Base-by-base conservation (phyloP, 169 alveolate species). In the Eimeria brunetti region DNA sequence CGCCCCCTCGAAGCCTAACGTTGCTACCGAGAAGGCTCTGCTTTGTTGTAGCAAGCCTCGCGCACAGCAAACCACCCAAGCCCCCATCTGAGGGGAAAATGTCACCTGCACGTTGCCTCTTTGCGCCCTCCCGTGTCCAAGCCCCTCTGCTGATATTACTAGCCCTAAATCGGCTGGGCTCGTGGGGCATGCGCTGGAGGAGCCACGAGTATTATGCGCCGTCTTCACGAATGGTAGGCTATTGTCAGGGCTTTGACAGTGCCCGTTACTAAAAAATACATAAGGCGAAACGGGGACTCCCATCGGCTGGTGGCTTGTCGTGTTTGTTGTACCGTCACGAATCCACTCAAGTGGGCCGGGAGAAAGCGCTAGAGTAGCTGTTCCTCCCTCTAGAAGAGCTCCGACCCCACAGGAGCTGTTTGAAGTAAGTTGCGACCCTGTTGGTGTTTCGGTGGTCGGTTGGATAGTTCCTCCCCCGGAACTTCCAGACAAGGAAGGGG, bases 41-140 rank as follows among this genome's bases (percentile, higher is more conserved):
- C 90, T 83, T 56, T 83, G 90, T 8, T 83, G 90, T 56, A 83
- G 71, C 90, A 83, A 56, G 24, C 90, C 90, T 36, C 90, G 71
- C 16, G 90, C 90, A 36, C 90, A 83, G 75, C 90, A 83, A 83
- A 83, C 90, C 46, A 83, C 90, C 90, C 90, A 83, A 24, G 90
- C 90, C 36, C 90, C 90, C 90, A 83, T 53, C 75, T 83, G 90
- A 18, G 90, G 90, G 67, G 90, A 83, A n/a, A 83, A 83, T 44
- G 90, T 83, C 71, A 83, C 90, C 73, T 83, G 90, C 38, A 83
- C 90, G 51, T 83, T 83, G 24, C 90, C 90, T 9, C 75, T 53
- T 51, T 83, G 90, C 0, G 58, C 46, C 67, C 90, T 83, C 18
- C 90, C 90, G 41, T 83, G 71, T 33, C 76, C 90, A 56, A 83